A percentile compares a stretch with the other conserved stretches of the same genome.
phyloP scores from a whole-genome alignment of 345 rosid genomes.

The Euphorbia pulcherrima region DNA sequence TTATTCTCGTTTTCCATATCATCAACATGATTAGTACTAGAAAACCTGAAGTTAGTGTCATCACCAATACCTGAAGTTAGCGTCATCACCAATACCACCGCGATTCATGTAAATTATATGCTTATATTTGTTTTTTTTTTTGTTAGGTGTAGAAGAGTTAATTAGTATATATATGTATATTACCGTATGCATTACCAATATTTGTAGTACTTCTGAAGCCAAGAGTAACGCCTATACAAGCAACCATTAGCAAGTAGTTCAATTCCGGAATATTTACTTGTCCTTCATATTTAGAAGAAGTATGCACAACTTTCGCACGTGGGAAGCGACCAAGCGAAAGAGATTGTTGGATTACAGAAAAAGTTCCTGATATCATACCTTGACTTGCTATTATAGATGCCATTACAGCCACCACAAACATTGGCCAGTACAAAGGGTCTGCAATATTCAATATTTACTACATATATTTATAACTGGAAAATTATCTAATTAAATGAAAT shows the following conservation, averaged over 20 bases:
- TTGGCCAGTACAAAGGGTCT: constrained; percentile 48
- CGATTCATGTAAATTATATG: constrained; percentile 35
- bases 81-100: constrained; percentile 51
- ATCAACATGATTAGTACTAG: constrained; percentile 46
- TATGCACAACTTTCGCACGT: constrained; percentile 59
- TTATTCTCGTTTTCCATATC: constrained; percentile 49
- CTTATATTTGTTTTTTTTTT: too few relatives aligned
- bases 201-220: constrained; percentile 44
- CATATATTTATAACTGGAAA: too few relatives aligned
- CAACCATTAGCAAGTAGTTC: constrained; percentile 53
- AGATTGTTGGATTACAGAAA: constrained; percentile 60
- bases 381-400: constrained; percentile 59
- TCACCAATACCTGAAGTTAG: constrained; percentile 50
- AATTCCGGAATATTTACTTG: constrained; percentile 58
- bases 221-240: constrained; percentile 43
- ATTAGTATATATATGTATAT: too few relatives aligned
- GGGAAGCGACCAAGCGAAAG: constrained; percentile 58
- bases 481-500: too few relatives aligned
- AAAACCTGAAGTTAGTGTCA: constrained; percentile 42
- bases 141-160: too few relatives aligned
- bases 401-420: constrained; percentile 45
- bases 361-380: constrained; percentile 57
- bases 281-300: constrained; percentile 46
- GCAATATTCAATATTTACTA: too few relatives aligned
- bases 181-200: constrained; percentile 65